These are phyloP conservation scores for Eragrostis nindensis DNA, from an alignment of 176 grass and related monocot genomes.

Conservation along the genomic window DNA sequence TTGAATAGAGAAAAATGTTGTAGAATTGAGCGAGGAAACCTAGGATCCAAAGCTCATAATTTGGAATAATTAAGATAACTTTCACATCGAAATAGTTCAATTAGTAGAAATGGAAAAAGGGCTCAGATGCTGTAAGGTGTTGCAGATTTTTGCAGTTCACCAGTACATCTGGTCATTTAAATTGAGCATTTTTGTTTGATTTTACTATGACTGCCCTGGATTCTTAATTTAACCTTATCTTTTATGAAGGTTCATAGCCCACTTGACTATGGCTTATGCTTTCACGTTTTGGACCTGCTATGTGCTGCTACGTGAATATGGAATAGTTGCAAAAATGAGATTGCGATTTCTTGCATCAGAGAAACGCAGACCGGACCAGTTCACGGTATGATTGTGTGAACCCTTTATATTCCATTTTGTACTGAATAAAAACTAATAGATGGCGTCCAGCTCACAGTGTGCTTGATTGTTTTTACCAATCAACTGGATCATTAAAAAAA, in stretches of 20 bases:
- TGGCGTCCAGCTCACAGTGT: conserved; percentile 2
- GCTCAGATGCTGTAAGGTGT: neutral
- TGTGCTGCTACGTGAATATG: conserved; percentile 81
- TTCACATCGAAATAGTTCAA: conserved; percentile 5
- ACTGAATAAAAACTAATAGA: conserved; percentile 31
- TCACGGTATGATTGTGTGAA: conserved; percentile 68
- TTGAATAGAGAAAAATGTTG: neutral
- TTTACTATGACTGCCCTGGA: conserved; percentile 14
- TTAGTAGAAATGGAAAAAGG: neutral
- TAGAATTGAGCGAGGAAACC: neutral
- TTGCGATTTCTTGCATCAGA: conserved; percentile 86
- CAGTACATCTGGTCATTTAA: conserved; percentile 1
- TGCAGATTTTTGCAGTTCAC: neutral
- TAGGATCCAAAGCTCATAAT: conserved; percentile 5
- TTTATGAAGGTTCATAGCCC: conserved; percentile 76
- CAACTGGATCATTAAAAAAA: conserved; percentile 1
- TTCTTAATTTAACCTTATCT: conserved; percentile 10
- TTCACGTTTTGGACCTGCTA: conserved; percentile 99
- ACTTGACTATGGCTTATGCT: conserved; percentile 81
- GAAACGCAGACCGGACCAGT: conserved; percentile 94
- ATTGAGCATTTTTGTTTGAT: conserved; percentile 29
- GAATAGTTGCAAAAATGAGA: conserved; percentile 84
- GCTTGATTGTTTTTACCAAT: conserved; percentile 18
- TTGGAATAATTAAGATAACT: conserved; percentile 1
- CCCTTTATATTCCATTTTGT: conserved; percentile 17